Evolutionary conservation across 805 yeast species (phyloP), one percentile per base, ranked within the genome.

Genomic region (Tetrapisispora taiwanensis): DNA sequence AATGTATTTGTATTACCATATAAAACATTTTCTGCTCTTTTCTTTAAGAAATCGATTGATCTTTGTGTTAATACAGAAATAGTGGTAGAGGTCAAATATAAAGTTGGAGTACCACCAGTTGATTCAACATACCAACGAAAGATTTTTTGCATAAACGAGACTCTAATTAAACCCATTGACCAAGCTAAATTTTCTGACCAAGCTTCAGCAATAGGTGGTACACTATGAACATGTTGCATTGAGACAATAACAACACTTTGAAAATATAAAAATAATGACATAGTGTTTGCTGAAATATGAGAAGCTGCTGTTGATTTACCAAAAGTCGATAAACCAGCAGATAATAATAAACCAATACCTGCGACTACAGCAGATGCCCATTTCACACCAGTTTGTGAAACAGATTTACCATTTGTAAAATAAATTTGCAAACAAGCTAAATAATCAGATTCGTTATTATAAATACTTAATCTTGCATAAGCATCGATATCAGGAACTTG

Each of bases 281-380:
- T 79, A 0, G 95, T 81, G 58, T 84, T 86, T 7, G 96, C 94
- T n/a, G 94, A 79, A 50, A 89, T 77, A 62, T 86, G 90, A 15
- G 95, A 81, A 13, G 96, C 95, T 10, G 95, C 88, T 46, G 83
- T 81, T 7, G 95, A 84, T 63, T 84, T 85, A 47, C 96, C 96
- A 60, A 84, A 81, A 6, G 92, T 76, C 4, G 95, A 81, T 50
- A 87, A 70, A 13, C 84, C 52, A 9, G 94, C 90, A n/a, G 94
- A 84, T 14, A 80, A 73, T 38, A 88, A 65, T 46, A 89, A 65
- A 17, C 96, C 96, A 32, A 84, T 65, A 51, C 96, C 96, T 1
- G 95, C 88, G 56, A 89, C 71, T 26, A 82, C 81, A 1, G 96
- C 97, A 22, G 95, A 86, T 36, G 87, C 95, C 97, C 97, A 89